Percentiles rank a stretch among this genome's conserved stretches.
These are phyloP conservation scores for Tripterygium wilfordii DNA, from an alignment of 177 flowering plant genomes.

Conservation along the genomic window DNA sequence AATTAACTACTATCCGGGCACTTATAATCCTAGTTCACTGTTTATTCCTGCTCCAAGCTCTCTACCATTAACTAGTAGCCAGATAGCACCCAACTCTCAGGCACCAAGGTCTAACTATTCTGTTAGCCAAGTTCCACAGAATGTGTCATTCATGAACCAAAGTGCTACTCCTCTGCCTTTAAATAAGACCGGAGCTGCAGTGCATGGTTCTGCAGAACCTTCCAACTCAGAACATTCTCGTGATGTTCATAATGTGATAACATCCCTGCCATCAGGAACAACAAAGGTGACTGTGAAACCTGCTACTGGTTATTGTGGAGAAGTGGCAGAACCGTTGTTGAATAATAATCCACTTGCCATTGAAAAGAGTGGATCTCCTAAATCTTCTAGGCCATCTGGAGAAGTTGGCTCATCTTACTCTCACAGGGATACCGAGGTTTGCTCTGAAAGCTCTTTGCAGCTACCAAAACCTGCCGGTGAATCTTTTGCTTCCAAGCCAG, in stretches of 20 bases:
- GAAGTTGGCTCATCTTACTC: constrained; percentile 17
- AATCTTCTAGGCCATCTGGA: constrained; percentile 17
- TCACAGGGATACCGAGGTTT: constrained; percentile 21
- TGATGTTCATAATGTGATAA: constrained; percentile 21
- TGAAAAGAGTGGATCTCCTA: constrained; percentile 39
- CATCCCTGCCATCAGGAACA: constrained; percentile 22
- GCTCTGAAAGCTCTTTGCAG: constrained; percentile 15
- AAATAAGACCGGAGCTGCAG: constrained; percentile 25
- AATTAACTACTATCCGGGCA: constrained; percentile 38
- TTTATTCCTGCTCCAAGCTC: constrained; percentile 40
- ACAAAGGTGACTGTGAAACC: constrained; percentile 48
- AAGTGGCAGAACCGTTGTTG: constrained; percentile 26
- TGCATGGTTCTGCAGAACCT: constrained; percentile 24
- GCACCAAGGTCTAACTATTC: constrained; percentile 45
- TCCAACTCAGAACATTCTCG: constrained; percentile 23
- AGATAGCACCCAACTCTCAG: constrained; percentile 46
- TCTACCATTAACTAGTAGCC: constrained; percentile 46
- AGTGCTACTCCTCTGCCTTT: constrained; percentile 26
- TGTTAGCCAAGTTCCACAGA: constrained; percentile 38
- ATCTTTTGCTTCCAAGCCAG: constrained; percentile 10
- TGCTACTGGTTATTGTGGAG: constrained; percentile 26
- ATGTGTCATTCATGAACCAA: constrained; percentile 27
- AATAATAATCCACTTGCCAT: constrained; percentile 22
- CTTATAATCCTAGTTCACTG: constrained; percentile 32
- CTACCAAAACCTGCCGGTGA: constrained; percentile 24